Evolutionary conservation across 2,329 filamentous ascomycete species (phyloP).

Genomic region (Stromatinia cepivora): DNA sequence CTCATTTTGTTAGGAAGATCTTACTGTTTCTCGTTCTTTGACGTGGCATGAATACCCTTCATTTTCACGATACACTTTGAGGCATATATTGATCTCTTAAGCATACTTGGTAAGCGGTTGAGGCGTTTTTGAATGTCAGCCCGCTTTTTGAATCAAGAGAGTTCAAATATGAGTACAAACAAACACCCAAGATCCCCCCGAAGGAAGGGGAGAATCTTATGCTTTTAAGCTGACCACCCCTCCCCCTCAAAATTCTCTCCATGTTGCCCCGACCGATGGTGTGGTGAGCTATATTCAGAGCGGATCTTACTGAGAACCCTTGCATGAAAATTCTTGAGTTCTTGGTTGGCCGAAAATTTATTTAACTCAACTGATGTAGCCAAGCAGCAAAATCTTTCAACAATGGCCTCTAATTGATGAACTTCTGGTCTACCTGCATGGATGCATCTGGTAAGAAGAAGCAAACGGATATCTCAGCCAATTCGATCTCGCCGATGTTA

Average conservation of each 20-base stretch:
- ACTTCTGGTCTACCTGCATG: background rate
- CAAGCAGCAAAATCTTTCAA: background rate
- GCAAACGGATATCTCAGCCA: slow-evolving; percentile 17
- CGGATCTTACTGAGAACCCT: background rate
- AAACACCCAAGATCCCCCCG: background rate
- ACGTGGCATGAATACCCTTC: background rate
- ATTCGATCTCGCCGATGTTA: background rate
- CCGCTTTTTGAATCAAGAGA: background rate
- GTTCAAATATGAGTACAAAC: background rate
- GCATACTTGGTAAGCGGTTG: background rate
- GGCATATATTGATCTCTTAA: background rate
- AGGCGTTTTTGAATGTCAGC: background rate
- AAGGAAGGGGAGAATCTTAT: background rate
- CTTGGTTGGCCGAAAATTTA: background rate
- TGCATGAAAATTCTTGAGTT: background rate
- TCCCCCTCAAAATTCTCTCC: background rate
- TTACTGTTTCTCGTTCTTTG: background rate
- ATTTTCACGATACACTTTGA: background rate
- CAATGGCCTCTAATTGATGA: background rate
- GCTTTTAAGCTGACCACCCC: background rate
- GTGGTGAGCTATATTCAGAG: background rate
- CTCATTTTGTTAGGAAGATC: background rate
- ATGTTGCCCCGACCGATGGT: background rate
- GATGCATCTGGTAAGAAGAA: slow-evolving; percentile 7
- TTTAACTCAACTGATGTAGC: background rate